phyloP scores from a whole-genome alignment of 345 rosid genomes.

The Linum trigynum region DNA sequence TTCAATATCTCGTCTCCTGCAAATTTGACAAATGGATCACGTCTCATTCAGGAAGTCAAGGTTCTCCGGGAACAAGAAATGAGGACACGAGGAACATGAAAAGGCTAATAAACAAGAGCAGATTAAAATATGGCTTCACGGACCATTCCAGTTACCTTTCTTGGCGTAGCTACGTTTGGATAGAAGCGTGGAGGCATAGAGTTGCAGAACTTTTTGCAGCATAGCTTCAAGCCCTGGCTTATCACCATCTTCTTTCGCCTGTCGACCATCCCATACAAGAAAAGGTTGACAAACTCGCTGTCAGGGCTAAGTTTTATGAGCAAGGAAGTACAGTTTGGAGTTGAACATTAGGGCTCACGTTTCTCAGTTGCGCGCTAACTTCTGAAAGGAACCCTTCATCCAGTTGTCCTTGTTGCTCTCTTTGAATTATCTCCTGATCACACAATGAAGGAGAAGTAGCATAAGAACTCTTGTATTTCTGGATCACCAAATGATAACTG shows the following conservation, averaged over 20 bases:
- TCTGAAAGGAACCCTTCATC: slow-evolving; percentile 91
- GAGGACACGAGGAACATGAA: slow-evolving; percentile 1
- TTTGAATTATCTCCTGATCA: slow-evolving; percentile 50
- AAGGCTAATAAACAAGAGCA: not conserved
- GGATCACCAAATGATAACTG: not conserved
- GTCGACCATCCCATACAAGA: slow-evolving; percentile 10
- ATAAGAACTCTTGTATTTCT: not conserved
- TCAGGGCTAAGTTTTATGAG: no score
- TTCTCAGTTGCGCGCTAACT: slow-evolving; percentile 83
- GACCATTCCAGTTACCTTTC: slow-evolving; percentile 41
- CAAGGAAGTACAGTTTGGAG: no score
- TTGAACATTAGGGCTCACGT: slow-evolving; percentile 32
- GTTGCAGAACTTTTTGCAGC: slow-evolving; percentile 87
- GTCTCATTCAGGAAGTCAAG: not conserved
- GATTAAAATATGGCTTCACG: not conserved
- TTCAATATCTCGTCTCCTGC: slow-evolving; percentile 68
- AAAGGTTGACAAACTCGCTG: no score
- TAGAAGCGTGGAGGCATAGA: slow-evolving; percentile 68
- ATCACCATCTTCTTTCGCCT: slow-evolving; percentile 86
- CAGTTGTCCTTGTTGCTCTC: slow-evolving; percentile 69
- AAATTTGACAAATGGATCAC: slow-evolving; percentile 3
- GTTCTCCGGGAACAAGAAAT: not conserved
- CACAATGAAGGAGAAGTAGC: slow-evolving; percentile 5
- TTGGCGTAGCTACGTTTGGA: slow-evolving; percentile 89
- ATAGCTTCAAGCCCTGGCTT: slow-evolving; percentile 89